Conservation (phyloP, 768 basidiomycete species). For the Serendipita sp. region DNA sequence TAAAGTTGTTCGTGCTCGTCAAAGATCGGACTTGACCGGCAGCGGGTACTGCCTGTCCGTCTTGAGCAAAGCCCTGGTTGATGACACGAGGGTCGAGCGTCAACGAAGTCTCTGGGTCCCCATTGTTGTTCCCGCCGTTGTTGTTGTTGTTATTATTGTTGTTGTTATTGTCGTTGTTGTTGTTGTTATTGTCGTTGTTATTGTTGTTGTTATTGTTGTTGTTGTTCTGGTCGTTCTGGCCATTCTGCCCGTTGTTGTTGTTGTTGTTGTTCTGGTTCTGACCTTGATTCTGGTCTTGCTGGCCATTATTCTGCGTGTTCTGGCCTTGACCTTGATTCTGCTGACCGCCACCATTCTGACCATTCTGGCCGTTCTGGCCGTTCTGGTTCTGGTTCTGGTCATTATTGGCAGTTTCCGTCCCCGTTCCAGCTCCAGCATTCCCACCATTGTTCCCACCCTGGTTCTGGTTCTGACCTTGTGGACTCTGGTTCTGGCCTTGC, state of each 20-base stretch:
- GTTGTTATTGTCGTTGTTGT: constrained; percentile 24
- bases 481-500: constrained; percentile 7
- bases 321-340: neutral
- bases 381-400: neutral
- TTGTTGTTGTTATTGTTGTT: constrained; percentile 8
- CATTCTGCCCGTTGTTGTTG: neutral
- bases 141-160: constrained; percentile 21
- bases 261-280: neutral
- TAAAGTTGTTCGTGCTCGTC: constrained; percentile 43
- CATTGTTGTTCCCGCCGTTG: neutral
- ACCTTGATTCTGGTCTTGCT: neutral
- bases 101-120: constrained; percentile 8
- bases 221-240: neutral
- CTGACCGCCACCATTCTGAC: neutral
- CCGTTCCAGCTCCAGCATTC: neutral
- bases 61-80: constrained; percentile 31
- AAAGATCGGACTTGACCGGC: constrained; percentile 36
- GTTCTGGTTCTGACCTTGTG: constrained; percentile 9
- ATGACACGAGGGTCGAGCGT: constrained; percentile 37
- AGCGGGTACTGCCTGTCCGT: constrained; percentile 29
- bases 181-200: constrained; percentile 13
- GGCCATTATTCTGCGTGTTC: neutral
- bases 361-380: neutral
- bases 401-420: neutral
- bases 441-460: constrained; percentile 17